Evolutionary conservation across 345 rosid species (phyloP).

Genomic region (Eucalyptus lansdowneana): DNA sequence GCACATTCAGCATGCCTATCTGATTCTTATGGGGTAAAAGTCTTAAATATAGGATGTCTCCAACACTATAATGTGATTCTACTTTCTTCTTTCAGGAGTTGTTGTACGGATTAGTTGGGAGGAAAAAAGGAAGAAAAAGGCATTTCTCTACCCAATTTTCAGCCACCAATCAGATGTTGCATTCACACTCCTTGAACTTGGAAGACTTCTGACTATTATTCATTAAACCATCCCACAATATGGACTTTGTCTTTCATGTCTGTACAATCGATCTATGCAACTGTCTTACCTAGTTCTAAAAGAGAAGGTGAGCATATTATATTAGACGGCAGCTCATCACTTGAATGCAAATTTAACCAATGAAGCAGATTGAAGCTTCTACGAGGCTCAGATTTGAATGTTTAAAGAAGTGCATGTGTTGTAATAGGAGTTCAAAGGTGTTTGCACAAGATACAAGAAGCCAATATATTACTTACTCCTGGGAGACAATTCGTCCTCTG

Average conservation of each 20-base stretch:
- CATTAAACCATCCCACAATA: not conserved
- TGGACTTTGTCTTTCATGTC: not conserved
- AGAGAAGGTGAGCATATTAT: not conserved
- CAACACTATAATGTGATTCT: not conserved
- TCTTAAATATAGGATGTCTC: not conserved
- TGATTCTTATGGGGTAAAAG: not conserved
- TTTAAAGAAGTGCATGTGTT: not conserved
- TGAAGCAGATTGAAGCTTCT: not conserved
- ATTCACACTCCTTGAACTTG: not conserved
- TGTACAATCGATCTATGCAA: not conserved
- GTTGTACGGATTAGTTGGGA: not conserved
- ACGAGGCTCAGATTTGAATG: not conserved
- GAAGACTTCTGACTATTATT: not conserved
- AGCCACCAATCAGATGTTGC: not conserved
- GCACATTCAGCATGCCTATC: not conserved
- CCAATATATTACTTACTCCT: conserved; percentile 6
- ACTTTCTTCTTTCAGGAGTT: not conserved
- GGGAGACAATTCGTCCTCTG: not conserved
- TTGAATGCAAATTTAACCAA: not conserved
- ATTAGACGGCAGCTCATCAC: not conserved
- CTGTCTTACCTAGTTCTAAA: not conserved
- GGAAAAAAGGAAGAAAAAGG: not conserved
- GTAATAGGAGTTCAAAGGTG: not conserved
- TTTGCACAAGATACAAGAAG: not conserved
- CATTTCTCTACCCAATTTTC: not conserved